These are phyloP conservation scores for Annulohypoxylon moriforme DNA, from an alignment of 495 filamentous ascomycete genomes.

Conservation along the genomic window DNA sequence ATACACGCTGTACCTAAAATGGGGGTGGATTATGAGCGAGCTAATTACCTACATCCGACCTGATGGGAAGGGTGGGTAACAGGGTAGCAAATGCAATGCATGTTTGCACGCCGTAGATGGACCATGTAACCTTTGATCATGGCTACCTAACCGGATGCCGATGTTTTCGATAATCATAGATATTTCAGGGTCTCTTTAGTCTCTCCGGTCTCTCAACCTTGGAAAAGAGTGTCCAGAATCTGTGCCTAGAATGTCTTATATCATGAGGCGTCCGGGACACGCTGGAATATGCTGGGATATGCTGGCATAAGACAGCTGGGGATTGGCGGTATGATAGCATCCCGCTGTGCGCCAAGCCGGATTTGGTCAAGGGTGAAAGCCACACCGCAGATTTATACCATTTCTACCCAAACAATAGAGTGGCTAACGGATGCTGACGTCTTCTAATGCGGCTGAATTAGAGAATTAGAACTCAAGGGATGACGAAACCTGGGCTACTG, in stretches of 20 bases:
- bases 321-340: conserved; percentile 30
- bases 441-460: conserved; percentile 35
- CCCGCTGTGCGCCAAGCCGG: conserved; percentile 20
- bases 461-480: neutral
- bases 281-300: no score
- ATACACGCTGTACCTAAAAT: neutral
- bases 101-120: conserved; percentile 8
- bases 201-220: conserved; percentile 2
- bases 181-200: neutral
- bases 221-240: conserved; percentile 8
- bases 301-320: no score
- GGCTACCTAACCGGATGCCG: conserved; percentile 1
- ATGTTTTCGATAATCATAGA: neutral
- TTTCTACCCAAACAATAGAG: neutral
- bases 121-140: conserved; percentile 24
- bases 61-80: conserved; percentile 11
- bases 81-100: conserved; percentile 10
- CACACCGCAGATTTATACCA: conserved; percentile 19
- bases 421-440: conserved; percentile 25
- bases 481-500: conserved; percentile 36
- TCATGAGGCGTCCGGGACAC: conserved; percentile 27
- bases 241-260: conserved; percentile 8
- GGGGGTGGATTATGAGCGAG: neutral
- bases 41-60: conserved; percentile 11
- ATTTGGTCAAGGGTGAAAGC: conserved; percentile 25